Evolutionary conservation across 1,284 basidiomycete species (phyloP), one percentile per base, ranked within the genome.

Genomic region (Ustilago esculenta): DNA sequence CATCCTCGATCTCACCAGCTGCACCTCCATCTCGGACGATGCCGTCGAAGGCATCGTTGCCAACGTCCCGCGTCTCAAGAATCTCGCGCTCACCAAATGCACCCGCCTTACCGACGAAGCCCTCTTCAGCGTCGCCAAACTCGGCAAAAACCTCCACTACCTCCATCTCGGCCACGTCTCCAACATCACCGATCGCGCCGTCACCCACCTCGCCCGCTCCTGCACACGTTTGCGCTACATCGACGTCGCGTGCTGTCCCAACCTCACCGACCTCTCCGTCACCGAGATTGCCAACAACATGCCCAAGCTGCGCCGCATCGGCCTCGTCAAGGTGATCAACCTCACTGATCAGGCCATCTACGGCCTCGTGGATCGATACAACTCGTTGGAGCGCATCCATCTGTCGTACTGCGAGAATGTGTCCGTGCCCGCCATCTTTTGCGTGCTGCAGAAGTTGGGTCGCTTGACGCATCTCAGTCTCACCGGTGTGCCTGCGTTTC

Each of bases 341-440:
- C 85, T 99, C 49, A 98, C 96, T 3, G 95, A 98, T 78, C 89
- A 92, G 75, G 92, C 92, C 1, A 90, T 98, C 24, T 92, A 91
- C 76, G 87, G 92, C 0, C 86, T 99, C 9, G 92, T 89, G 4
- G 84, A 85, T 37, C 82, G 85, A 71, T 87, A 88, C 33, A 92
- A 92, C 2, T 80, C 77, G 25, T 86, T 98, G 20, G 96, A 99
- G 80, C 89, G 96, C 30, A 92, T 99, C 27, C 96, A 99, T 82
- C 85, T 99, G 21, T 96, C 93, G 1, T 98, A 98, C 82, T 99
- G 96, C 83, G 92, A 97, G 78, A 92, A 96, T 75, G 90, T 99
- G 61, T 89, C 90, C 5, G 91, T 98, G 64, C 87, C 90, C 81
- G 94, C 94, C 12, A 88, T 98, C 46, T 91, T 95, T 74, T 92